Percentiles rank a stretch among this genome's conserved stretches.
phyloP scores from a whole-genome alignment of 2,329 filamentous ascomycete genomes.

The Claviceps cyperi region DNA sequence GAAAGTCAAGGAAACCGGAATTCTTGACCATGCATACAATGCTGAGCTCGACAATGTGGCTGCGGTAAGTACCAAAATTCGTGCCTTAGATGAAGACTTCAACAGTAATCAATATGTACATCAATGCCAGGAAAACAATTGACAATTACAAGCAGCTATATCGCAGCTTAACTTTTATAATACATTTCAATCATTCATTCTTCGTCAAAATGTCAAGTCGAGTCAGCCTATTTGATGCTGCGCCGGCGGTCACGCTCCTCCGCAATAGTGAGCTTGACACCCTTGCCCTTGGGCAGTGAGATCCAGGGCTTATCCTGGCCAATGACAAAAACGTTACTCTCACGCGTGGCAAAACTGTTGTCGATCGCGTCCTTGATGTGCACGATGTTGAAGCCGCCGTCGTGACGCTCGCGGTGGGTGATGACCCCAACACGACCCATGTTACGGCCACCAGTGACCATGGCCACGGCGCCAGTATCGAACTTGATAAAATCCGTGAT shows the following conservation, averaged over 20 bases:
- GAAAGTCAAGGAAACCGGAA: no score
- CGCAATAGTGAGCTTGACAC: constrained; percentile 98
- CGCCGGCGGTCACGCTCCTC: constrained; percentile 93
- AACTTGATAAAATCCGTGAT: constrained; percentile 97
- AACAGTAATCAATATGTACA: no score
- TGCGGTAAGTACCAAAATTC: no score
- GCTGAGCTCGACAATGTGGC: no score
- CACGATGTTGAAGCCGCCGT: constrained; percentile 99
- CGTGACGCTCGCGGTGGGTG: constrained; percentile 99
- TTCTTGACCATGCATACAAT: no score
- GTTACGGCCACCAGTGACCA: constrained; percentile 99
- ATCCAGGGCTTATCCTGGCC: constrained; percentile 98
- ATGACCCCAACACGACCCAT: constrained; percentile 99
- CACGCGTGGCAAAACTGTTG: constrained; percentile 98
- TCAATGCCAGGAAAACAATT: no score
- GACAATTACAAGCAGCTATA: no score
- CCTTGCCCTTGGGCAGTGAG: constrained; percentile 98
- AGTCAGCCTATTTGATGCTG: constrained; percentile 29
- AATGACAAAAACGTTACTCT: constrained; percentile 99
- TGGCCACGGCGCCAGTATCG: constrained; percentile 94
- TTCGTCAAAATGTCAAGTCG: background rate
- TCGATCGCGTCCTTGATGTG: constrained; percentile 99
- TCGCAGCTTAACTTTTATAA: constrained; percentile 7
- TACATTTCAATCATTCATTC: background rate
- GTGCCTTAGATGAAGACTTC: no score